Evolutionary conservation across 352 stramenopile species (phyloP), one percentile per base, ranked within the genome.

Genomic region (Phytophthora hibernalis): DNA sequence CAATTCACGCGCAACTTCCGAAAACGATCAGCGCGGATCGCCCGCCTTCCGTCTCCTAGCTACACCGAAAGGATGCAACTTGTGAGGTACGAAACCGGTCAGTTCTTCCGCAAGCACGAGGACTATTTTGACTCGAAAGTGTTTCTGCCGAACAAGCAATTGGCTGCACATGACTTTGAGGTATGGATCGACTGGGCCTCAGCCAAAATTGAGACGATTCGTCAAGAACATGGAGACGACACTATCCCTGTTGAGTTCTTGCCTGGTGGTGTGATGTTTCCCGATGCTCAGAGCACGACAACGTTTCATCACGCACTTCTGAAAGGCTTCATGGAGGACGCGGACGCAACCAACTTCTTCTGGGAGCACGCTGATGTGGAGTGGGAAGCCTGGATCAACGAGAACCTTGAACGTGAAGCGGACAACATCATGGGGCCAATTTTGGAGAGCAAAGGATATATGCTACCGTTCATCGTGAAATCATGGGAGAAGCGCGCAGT

Each of bases 101-200:
- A 91, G 67, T 90, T 91, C 57, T 93, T 89, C 54, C 85, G 85
- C 30, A 83, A 90, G 58, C 85, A 91, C 56, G 77, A 91, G 58
- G 85, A 93, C 57, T 91, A 91, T 58, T 93, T 93, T 59, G 71
- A 86, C 30, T 88, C 77, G 20, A 91, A 89, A 61, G 70, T 83
- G 59, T 91, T 92, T 31, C 30, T 91, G 11, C 77, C 76, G 3
- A 73, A 51, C 31, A 74, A 86, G 15, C 42, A 74, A 40, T 61
- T 87, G 20, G 75, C 76, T 11, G 54, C 30, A 4, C 24, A 68
- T 0, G 78, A 87, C 31, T 91, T 84, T 61, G 35, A 68, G 13
- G 60, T 28, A 37, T 93, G 82, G 81, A 72, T 73, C 16, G 40
- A 48, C 7, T 93, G 83, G 83, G 81, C 85, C 0, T 73, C 72